Conservation (phyloP, 2,329 filamentous ascomycete genomes). For the Trichophyton verrucosum region DNA sequence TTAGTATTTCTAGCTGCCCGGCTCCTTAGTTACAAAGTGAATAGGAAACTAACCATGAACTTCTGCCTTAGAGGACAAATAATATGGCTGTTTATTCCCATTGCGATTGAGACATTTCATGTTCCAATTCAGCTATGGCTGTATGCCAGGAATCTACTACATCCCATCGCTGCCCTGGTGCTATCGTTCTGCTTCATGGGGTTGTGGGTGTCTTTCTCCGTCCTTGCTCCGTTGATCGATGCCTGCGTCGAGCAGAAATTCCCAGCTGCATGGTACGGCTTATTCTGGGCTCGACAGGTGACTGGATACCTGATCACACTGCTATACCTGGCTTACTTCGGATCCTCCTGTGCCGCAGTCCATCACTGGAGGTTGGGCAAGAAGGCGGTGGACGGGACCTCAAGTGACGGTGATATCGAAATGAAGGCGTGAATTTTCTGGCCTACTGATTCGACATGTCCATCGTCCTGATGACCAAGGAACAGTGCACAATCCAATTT, state of each 20-base stretch:
- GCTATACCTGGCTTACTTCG: conserved; percentile 7
- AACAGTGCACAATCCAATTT: neutral
- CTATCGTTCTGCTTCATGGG: conserved; percentile 2
- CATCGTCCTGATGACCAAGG: neutral
- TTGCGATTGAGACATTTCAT: conserved; percentile 5
- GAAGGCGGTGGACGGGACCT: neutral
- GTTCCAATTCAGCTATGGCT: conserved; percentile 7
- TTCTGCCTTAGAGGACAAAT: neutral
- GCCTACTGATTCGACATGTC: neutral
- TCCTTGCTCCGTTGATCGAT: neutral
- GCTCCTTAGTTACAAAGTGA: neutral
- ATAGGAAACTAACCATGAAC: too few relatives aligned
- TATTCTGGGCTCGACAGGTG: conserved; percentile 6
- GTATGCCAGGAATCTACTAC: neutral
- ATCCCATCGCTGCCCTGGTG: conserved; percentile 7
- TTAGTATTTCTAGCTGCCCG: neutral
- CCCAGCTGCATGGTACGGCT: neutral
- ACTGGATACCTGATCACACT: conserved; percentile 3
- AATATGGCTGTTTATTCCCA: conserved; percentile 1
- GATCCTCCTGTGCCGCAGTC: neutral
- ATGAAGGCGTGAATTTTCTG: neutral
- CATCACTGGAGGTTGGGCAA: conserved; percentile 2
- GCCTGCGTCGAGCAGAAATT: neutral
- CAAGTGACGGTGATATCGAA: neutral
- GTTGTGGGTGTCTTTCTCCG: neutral